Evolutionary conservation across 768 basidiomycete genomes (phyloP).

Genomic region (Suillus americanus): DNA sequence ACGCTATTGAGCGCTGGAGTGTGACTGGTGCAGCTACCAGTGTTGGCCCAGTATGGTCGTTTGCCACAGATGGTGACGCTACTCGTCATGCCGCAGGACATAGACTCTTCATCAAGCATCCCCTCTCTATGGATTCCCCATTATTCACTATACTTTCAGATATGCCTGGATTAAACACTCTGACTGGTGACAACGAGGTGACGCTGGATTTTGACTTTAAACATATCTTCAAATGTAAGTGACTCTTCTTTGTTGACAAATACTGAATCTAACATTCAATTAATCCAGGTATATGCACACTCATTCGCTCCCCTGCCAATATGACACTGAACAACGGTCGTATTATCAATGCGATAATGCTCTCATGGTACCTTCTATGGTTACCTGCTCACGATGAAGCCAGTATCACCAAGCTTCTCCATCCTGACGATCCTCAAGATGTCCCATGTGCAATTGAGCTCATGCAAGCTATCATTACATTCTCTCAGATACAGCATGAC

Average conservation of each 20-base stretch:
- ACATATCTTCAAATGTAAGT: constrained; percentile 16
- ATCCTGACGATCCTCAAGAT: constrained; percentile 14
- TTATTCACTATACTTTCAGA: constrained; percentile 1
- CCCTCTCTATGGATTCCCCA: not conserved
- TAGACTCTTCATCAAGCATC: not conserved
- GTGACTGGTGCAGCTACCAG: not conserved
- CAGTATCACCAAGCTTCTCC: constrained; percentile 14
- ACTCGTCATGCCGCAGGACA: constrained; percentile 9
- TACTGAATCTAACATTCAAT: not conserved
- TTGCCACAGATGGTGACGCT: constrained; percentile 16
- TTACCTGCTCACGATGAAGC: not conserved
- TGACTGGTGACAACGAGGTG: constrained; percentile 7
- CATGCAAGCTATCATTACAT: constrained; percentile 11
- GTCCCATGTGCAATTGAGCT: constrained; percentile 28
- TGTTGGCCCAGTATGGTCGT: constrained; percentile 15
- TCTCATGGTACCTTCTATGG: not conserved
- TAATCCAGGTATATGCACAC: constrained; percentile 12
- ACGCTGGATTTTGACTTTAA: constrained; percentile 17
- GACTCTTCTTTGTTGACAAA: not conserved
- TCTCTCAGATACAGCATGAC: rapidly evolving
- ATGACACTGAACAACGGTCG: not conserved
- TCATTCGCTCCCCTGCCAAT: constrained; percentile 6
- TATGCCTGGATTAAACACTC: constrained; percentile 13
- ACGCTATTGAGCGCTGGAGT: not conserved
- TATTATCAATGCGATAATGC: not conserved